Evolutionary conservation across 805 yeast species (phyloP).

Genomic region (Maudiozyma saulgeensis): DNA sequence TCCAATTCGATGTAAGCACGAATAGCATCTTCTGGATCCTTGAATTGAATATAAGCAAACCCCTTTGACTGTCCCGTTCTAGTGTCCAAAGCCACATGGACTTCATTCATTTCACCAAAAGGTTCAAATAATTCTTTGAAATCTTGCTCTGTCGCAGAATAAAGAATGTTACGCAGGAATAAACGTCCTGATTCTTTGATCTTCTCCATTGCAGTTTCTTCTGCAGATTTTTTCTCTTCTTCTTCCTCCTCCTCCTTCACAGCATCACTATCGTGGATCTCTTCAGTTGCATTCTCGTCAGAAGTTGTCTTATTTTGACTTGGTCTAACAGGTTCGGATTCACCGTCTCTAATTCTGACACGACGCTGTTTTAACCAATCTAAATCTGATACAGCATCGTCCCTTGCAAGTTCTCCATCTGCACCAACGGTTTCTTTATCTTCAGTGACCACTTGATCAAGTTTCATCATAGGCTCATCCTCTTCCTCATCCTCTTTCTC

Average conservation of each 20-base stretch:
- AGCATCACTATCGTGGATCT: slow-evolving; percentile 2
- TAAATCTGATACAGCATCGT: slow-evolving; percentile 55
- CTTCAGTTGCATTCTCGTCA: slow-evolving; percentile 1
- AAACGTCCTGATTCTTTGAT: slow-evolving; percentile 68
- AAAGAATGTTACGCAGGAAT: slow-evolving; percentile 78
- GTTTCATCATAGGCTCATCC: slow-evolving; percentile 43
- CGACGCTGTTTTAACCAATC: slow-evolving; percentile 82
- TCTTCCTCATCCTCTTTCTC: slow-evolving; percentile 24
- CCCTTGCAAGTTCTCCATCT: slow-evolving; percentile 32
- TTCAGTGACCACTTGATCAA: slow-evolving; percentile 20
- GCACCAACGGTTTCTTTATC: slow-evolving; percentile 10
- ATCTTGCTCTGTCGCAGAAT: slow-evolving; percentile 71
- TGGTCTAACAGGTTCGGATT: slow-evolving; percentile 17
- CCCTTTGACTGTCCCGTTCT: slow-evolving; percentile 89
- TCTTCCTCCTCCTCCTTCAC: slow-evolving; percentile 15
- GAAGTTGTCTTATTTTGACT: neutral
- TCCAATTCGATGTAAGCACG: slow-evolving; percentile 66
- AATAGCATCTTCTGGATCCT: slow-evolving; percentile 61
- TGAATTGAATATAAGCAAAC: slow-evolving; percentile 74
- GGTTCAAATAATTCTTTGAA: slow-evolving; percentile 51
- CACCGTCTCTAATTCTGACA: slow-evolving; percentile 53
- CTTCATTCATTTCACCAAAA: slow-evolving; percentile 75
- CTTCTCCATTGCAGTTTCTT: slow-evolving; percentile 40
- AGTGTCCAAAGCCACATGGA: slow-evolving; percentile 85
- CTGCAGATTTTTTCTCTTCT: slow-evolving; percentile 28